These are phyloP conservation scores for Sedum album DNA, from an alignment of 164 flowering plant species.

Conservation along the genomic window DNA sequence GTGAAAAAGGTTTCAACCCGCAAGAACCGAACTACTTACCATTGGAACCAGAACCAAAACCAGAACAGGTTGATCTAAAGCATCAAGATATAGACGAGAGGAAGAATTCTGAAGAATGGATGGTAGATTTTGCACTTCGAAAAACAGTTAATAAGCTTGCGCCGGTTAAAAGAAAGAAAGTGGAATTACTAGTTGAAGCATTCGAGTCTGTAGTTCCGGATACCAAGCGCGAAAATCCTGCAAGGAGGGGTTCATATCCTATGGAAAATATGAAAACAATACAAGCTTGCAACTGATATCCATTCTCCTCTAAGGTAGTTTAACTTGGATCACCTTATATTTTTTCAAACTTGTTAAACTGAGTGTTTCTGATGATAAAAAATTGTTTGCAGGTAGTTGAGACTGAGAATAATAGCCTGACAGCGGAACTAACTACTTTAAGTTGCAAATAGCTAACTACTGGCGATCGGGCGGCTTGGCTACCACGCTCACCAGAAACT, in stretches of 20 bases:
- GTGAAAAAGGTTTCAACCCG: slow-evolving; percentile 40
- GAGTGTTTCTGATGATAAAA: neutral
- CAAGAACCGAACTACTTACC: slow-evolving; percentile 48
- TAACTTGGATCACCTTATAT: no score
- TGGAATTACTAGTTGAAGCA: slow-evolving; percentile 66
- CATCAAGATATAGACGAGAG: slow-evolving; percentile 53
- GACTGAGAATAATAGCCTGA: neutral
- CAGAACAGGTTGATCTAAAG: slow-evolving; percentile 65
- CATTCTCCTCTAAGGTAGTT: no score
- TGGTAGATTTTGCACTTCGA: slow-evolving; percentile 58
- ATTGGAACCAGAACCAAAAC: slow-evolving; percentile 38
- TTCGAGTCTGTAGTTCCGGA: slow-evolving; percentile 51
- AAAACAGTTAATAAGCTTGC: slow-evolving; percentile 47
- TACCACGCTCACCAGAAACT: neutral
- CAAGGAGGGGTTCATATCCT: slow-evolving; percentile 19
- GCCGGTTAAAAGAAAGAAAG: slow-evolving; percentile 53
- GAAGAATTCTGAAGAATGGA: slow-evolving; percentile 68
- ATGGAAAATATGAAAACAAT: slow-evolving; percentile 28
- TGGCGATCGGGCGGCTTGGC: no score
- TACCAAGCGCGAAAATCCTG: slow-evolving; percentile 25
- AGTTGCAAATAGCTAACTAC: neutral
- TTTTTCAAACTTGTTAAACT: no score
- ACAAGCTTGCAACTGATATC: slow-evolving; percentile 48
- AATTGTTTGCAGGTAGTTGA: neutral
- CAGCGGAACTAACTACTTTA: neutral